Evolutionary conservation across 2,329 filamentous ascomycete genomes (phyloP).

Genomic region (Paracorniculantispora psalliotae): DNA sequence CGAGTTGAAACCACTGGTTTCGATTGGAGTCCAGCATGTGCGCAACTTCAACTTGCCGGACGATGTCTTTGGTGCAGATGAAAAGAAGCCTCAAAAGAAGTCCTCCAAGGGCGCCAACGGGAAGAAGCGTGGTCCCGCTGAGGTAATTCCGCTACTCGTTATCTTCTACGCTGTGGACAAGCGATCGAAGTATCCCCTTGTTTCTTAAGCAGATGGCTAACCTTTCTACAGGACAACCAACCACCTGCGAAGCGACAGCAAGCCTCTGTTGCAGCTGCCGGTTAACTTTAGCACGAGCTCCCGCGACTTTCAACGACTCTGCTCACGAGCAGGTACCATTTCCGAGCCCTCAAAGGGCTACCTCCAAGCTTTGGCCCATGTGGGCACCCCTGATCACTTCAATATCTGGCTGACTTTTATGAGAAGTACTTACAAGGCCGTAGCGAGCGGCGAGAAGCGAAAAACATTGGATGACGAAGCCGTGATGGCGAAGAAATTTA

Average conservation of each 20-base stretch:
- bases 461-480: background rate
- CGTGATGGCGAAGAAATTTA: background rate
- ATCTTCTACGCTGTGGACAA: constrained; percentile 15
- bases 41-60: constrained; percentile 82
- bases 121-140: constrained; percentile 47
- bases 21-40: constrained; percentile 75
- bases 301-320: background rate
- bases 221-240: constrained; percentile 28
- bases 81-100: constrained; percentile 64
- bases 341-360: background rate
- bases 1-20: constrained; percentile 56
- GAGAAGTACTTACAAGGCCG: constrained; percentile 3
- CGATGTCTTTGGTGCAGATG: constrained; percentile 81
- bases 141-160: constrained; percentile 33
- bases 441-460: constrained; percentile 4
- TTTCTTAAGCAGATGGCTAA: background rate
- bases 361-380: background rate
- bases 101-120: constrained; percentile 36
- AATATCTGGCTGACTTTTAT: constrained; percentile 13
- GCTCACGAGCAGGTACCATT: background rate
- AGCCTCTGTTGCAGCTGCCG: constrained; percentile 36
- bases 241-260: constrained; percentile 39
- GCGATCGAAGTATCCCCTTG: background rate
- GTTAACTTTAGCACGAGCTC: constrained; percentile 21
- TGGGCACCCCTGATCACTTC: background rate